Base-by-base conservation (phyloP, 2,329 filamentous ascomycete species). In the Coniochaeta hoffmannii region DNA sequence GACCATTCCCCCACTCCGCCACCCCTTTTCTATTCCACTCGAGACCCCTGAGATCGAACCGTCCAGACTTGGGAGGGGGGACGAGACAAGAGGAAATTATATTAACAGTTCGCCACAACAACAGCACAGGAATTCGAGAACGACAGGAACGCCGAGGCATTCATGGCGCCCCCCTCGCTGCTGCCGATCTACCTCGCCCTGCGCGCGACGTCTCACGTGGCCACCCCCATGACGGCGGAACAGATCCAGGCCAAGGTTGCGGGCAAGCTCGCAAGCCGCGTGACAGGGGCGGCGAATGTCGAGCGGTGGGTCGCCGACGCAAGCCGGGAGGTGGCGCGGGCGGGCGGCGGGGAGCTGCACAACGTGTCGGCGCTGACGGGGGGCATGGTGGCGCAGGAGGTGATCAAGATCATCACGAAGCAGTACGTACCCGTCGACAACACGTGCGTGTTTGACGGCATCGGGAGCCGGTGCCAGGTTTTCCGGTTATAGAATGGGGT, bases 311-410 rank as follows among this genome's bases (percentile, higher is more conserved):
- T 67, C 24, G 73, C 83, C 62, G 77, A 80, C 14, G 79, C 83
- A n/a, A n/a, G n/a, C 1, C 74, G 83, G 57, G 88, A 92, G 69
- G 77, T 90, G 44, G 82, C 86, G 32, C 84, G 95, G 57, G 88
- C 90, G 34, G 85, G 83, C 50, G 89, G 90, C 28, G 89, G 85
- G 54, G 95, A 99, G 69, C 75, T 99, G 57, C 94, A 99, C 74
- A 97, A 97, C 68, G 89, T 95, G 55, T 88, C 92, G 31, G 87
- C 92, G 26, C 74, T 96, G 55, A 88, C 86, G 1, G 95, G 94
- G 30, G 95, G 94, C 3, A 88, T 99, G 76, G 88, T 95, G 50
- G 90, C 93, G n/a, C 95, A 99, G 71, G 94, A 99, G 73, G 83
- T 93, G 59, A 95, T 99, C 74, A 99, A 99, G 69, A 82, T 93